Conservation (phyloP, 2,329 filamentous ascomycete species). For the Claviceps sp. region DNA sequence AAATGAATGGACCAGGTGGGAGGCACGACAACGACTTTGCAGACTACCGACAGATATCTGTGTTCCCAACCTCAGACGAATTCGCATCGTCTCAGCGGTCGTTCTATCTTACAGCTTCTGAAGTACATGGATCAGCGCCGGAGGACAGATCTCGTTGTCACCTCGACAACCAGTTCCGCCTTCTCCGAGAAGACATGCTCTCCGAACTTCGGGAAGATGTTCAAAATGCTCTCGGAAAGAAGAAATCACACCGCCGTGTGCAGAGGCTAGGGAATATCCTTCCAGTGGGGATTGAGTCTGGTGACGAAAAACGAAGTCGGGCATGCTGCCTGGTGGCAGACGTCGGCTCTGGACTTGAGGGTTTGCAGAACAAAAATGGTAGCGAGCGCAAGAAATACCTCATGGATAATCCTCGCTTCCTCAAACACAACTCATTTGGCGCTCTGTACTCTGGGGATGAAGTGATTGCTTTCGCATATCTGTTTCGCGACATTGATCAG, state of each 20-base stretch:
- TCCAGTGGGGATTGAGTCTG: not conserved
- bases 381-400: conserved; percentile 25
- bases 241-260: conserved; percentile 13
- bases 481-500: conserved; percentile 36
- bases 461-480: conserved; percentile 45
- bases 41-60: conserved; percentile 46
- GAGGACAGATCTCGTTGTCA: conserved; percentile 24
- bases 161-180: conserved; percentile 58
- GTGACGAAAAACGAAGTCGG: not conserved
- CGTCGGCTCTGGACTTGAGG: not conserved
- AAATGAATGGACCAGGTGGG: conserved; percentile 48
- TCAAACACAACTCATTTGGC: conserved; percentile 48
- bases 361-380: not conserved
- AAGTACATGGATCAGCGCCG: conserved; percentile 26
- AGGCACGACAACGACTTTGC: conserved; percentile 61
- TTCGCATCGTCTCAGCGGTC: conserved; percentile 36
- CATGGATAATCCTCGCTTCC: conserved; percentile 33
- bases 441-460: conserved; percentile 39
- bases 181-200: conserved; percentile 59
- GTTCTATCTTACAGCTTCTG: conserved; percentile 36
- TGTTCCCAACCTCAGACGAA: conserved; percentile 55
- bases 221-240: not conserved
- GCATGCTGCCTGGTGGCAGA: not conserved
- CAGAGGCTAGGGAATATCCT: conserved; percentile 19
- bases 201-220: conserved; percentile 47